Base-by-base conservation (phyloP, 169 alveolate species). In the Eimeria necatrix region DNA sequence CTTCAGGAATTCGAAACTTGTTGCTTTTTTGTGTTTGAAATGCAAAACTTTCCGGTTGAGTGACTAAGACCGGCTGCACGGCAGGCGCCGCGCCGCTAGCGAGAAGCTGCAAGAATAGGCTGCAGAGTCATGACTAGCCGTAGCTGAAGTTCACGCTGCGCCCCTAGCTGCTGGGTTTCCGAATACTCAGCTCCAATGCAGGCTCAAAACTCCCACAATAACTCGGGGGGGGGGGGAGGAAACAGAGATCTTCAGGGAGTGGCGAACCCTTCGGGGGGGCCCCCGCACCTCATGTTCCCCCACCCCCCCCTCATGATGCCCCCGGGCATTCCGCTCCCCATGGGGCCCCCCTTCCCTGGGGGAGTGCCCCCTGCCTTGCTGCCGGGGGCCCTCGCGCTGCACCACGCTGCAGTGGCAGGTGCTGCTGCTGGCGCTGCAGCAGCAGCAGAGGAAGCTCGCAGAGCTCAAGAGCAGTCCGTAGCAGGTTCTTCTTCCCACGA, bases 371-470 rank as follows among this genome's bases (percentile, higher is more conserved):
- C 90, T 24, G 90, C 90, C n/a, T 24, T 81, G 73, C 24, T 81
- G 74, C 90, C 90, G n/a, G 90, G 90, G 74, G 90, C 90, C 7
- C 52, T 81, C 18, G 90, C 90, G 59, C 74, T 81, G 53, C 90
- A 81, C 32, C 90, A 81, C 22, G 90, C 90, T 81, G 90, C 90
- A 52, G 90, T 81, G 49, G 90, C 90, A 10, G 90, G 90, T 24
- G 90, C 90, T 81, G 90, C 90, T 6, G 90, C 90, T 51, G 90
- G 90, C 18, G 90, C 90, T n/a, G 90, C 90, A 14, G 90, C 90
- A 41, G 90, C 90, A 81, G 90, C 90, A 81, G 90, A 81, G 90
- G 90, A 81, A 12, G 90, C 90, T 0, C 49, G 90, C 4, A 81
- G 6, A 22, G 90, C 90, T 20, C 90, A 81, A 7, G 90, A 81